Evolutionary conservation across 345 rosid genomes (phyloP).

Genomic region (Salix udensis): DNA sequence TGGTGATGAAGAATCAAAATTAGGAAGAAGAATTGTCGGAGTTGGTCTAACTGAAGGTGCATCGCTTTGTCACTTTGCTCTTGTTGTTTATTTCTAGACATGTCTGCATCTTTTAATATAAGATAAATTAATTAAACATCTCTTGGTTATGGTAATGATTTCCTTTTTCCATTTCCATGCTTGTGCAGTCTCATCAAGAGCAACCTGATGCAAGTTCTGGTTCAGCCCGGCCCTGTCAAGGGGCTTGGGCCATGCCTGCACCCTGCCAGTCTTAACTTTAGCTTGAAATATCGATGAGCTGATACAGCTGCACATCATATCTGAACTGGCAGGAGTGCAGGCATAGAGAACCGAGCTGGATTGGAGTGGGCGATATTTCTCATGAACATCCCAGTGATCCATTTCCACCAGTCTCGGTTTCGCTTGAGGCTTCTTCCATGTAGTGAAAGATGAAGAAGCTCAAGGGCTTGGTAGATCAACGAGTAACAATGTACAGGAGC

Average conservation of each 20-base stretch:
- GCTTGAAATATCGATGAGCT: slow-evolving; percentile 18
- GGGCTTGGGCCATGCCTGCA: slow-evolving; percentile 94
- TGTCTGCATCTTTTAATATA: not conserved
- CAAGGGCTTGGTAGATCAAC: slow-evolving; percentile 12
- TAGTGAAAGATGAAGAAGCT: slow-evolving; percentile 33
- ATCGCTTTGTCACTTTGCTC: too few species aligned
- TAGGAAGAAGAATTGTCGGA: slow-evolving; percentile 12
- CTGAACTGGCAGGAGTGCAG: slow-evolving; percentile 54
- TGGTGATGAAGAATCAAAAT: slow-evolving; percentile 16
- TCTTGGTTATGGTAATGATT: not conserved
- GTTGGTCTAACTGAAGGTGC: slow-evolving; percentile 30
- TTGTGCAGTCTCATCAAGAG: slow-evolving; percentile 55
- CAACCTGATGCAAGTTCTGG: slow-evolving; percentile 73
- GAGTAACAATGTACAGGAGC: slow-evolving; percentile 8
- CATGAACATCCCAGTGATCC: slow-evolving; percentile 2
- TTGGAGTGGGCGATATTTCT: slow-evolving; percentile 19
- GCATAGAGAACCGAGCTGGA: slow-evolving; percentile 52
- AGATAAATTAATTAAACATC: too few species aligned
- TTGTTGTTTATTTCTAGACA: not conserved
- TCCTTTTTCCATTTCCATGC: not conserved
- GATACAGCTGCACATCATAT: slow-evolving; percentile 1
- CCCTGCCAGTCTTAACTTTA: slow-evolving; percentile 27
- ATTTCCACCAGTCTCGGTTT: slow-evolving; percentile 30
- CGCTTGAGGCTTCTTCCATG: slow-evolving; percentile 26
- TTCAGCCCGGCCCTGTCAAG: slow-evolving; percentile 88